phyloP scores from a whole-genome alignment of 2,329 filamentous ascomycete species.

The Graphiopsis chlorocephala region DNA sequence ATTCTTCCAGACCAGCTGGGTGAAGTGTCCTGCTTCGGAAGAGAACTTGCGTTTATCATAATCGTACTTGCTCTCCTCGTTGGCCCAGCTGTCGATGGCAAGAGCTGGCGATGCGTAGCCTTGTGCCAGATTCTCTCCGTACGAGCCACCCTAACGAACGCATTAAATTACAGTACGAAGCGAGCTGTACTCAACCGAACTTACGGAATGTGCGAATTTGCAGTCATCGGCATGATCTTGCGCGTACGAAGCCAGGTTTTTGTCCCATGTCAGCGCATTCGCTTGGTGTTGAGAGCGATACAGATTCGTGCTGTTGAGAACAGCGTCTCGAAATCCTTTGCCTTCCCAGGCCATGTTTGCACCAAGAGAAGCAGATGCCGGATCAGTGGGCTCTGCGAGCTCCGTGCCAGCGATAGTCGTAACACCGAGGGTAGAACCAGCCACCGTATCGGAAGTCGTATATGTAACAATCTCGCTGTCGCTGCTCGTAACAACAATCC shows the following conservation, averaged over 20 bases:
- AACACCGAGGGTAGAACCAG: conserved; percentile 5
- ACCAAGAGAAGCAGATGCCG: neutral
- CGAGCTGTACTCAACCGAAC: neutral
- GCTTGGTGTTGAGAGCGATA: conserved; percentile 29
- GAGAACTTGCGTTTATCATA: conserved; percentile 29
- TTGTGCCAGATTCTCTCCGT: conserved; percentile 34
- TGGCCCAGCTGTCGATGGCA: conserved; percentile 33
- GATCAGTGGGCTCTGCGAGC: neutral
- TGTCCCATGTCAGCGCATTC: conserved; percentile 28
- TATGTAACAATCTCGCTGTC: conserved; percentile 15
- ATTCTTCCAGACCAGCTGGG: conserved; percentile 35
- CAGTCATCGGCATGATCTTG: conserved; percentile 29
- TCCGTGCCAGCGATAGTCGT: conserved; percentile 7
- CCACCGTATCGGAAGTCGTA: conserved; percentile 16
- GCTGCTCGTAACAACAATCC: conserved; percentile 21
- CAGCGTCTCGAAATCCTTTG: conserved; percentile 19
- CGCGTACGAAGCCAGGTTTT: conserved; percentile 29
- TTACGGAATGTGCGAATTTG: conserved; percentile 32
- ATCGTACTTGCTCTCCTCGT: conserved; percentile 31
- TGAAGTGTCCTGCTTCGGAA: conserved; percentile 31
- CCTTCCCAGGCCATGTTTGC: conserved; percentile 20
- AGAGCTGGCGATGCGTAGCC: conserved; percentile 24
- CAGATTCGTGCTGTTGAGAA: conserved; percentile 35
- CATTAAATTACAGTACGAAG: neutral
- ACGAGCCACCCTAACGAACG: conserved; percentile 26